Conservation (phyloP, 495 filamentous ascomycete species). For the Penicillium cinerascens region DNA sequence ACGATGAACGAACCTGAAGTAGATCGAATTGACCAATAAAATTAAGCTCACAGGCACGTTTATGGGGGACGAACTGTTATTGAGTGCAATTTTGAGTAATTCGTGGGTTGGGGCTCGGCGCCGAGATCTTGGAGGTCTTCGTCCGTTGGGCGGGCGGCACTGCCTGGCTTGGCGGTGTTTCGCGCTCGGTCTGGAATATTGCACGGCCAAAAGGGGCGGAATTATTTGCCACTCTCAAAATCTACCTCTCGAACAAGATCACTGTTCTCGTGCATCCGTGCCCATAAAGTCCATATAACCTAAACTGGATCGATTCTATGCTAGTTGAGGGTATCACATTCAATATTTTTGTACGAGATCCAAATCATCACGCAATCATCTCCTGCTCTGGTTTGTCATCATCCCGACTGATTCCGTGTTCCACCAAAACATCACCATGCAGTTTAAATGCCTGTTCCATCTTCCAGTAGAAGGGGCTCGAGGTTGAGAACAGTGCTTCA, state of each 20-base stretch:
- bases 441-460: slow-evolving; percentile 37
- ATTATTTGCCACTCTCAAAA: background rate
- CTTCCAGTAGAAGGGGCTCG: slow-evolving; percentile 37
- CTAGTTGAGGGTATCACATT: too few relatives aligned
- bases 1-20: background rate
- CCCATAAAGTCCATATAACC: background rate
- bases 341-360: too few relatives aligned
- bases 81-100: background rate
- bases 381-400: slow-evolving; percentile 2
- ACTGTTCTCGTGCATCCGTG: background rate
- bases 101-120: background rate
- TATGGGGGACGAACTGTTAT: background rate
- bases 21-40: background rate
- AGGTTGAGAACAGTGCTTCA: slow-evolving; percentile 47
- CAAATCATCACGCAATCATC: background rate
- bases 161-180: background rate
- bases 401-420: slow-evolving; percentile 15
- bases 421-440: slow-evolving; percentile 32
- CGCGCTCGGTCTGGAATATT: background rate
- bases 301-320: background rate
- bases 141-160: background rate
- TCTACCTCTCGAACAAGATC: background rate
- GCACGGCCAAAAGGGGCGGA: background rate
- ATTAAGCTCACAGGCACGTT: background rate
- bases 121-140: background rate